Conservation (phyloP, 352 stramenopile genomes). For the Thraustotheca clavata region DNA sequence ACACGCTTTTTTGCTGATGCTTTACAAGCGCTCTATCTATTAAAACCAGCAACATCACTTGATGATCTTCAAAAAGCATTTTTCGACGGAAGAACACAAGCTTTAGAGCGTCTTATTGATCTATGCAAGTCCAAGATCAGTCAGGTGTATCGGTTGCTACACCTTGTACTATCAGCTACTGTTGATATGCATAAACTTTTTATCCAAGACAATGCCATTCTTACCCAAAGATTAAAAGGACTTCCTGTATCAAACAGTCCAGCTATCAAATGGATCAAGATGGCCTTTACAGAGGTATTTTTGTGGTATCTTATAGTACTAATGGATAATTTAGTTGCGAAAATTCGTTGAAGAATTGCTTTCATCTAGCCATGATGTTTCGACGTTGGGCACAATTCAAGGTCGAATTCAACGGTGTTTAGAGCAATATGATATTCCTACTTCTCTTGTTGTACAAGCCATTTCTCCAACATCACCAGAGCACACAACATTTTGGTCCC, state of each 20-base stretch:
- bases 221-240: neutral
- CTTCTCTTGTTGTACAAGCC: neutral
- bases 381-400: neutral
- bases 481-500: neutral
- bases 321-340: neutral
- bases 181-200: neutral
- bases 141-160: neutral
- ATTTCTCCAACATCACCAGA: neutral
- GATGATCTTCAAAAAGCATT: neutral
- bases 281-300: neutral
- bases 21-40: neutral
- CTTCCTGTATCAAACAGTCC: neutral
- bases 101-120: too few species aligned
- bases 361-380: neutral
- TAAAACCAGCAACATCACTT: neutral
- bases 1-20: constrained; percentile 4
- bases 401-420: neutral
- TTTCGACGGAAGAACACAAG: neutral
- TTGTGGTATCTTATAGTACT: neutral
- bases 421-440: neutral
- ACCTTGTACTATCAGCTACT: neutral
- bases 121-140: too few species aligned
- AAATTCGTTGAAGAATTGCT: neutral
- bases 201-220: neutral
- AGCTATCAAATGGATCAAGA: neutral